Conservation (phyloP, 2,329 filamentous ascomycete species). For the Fusarium mundagurra region DNA sequence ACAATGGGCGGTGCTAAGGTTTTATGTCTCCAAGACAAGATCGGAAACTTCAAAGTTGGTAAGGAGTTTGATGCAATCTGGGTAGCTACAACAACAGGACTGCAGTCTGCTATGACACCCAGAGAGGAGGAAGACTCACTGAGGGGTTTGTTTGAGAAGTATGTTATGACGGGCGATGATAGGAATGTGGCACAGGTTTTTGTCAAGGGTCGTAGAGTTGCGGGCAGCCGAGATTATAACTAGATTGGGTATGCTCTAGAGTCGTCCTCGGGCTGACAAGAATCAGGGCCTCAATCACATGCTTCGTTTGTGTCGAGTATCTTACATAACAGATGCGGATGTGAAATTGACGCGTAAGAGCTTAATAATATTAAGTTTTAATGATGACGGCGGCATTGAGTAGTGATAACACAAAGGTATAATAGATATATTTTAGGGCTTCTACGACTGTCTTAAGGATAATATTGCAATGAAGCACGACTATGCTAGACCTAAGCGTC, state of each 20-base stretch:
- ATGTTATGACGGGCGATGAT: constrained; percentile 18
- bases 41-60: constrained; percentile 6
- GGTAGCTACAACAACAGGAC: background rate
- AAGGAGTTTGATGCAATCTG: constrained; percentile 14
- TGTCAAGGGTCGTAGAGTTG: background rate
- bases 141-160: constrained; percentile 12
- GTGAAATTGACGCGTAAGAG: background rate
- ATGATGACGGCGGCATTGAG: no score
- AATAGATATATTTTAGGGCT: no score
- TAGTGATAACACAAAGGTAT: no score
- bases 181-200: constrained; percentile 13
- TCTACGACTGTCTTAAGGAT: no score
- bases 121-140: background rate
- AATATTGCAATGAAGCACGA: fast-evolving
- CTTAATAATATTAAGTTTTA: no score
- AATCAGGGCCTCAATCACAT: no score
- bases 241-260: fast-evolving
- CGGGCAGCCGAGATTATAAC: background rate
- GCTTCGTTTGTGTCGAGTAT: no score
- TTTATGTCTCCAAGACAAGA: background rate
- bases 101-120: constrained; percentile 3
- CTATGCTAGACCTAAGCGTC: background rate
- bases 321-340: no score
- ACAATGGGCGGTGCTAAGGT: constrained; percentile 5
- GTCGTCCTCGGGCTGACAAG: fast-evolving